Evolutionary conservation across 192 early-diverging fungal species (phyloP), one percentile per base, ranked within the genome.

Genomic region (Dispira simplex): DNA sequence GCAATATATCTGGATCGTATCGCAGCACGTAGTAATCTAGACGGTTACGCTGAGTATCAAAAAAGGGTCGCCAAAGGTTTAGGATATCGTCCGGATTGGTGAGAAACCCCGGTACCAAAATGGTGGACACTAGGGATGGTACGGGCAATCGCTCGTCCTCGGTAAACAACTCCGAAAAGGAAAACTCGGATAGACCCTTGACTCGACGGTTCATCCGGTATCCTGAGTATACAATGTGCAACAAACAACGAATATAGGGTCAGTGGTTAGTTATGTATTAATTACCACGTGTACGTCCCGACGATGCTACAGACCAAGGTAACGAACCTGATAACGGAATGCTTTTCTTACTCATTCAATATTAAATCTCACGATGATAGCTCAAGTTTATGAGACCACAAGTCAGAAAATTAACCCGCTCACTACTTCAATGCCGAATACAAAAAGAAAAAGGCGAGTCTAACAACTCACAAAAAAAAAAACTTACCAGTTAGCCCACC

Each of bases 31-130:
- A 70, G 8, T 75, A 70, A 27, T 81, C 79, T 46, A 72, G 72
- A 12, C 69, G 46, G 32, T 71, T 76, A 18, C 18, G 11, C 1
- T 39, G n/a, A 43, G 59, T 26, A 67, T 65, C 43, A 62, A 63
- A 65, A 71, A 69, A 23, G 69, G 75, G 44, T 13, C 39, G 58
- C 70, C 70, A 72, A 16, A 67, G 63, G 46, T 49, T 57, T 8
- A 66, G 66, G 11, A 67, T 65, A 5, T 72, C 62, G 8, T 65
- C 69, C 8, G 64, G 63, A 18, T 68, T 57, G 44, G 64, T 65
- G 2, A 81, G 64, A 66, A 77, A 81, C 20, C 79, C 79, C 0
- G 74, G 73, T 2, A 81, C 69, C 39, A 74, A 63, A 45, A 81
- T 68, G 8, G 76, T 73, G 18, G 75, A 67, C 45, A 78, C 74